Conservation (phyloP, 345 rosid genomes). For the Rhodomyrtus tomentosa region DNA sequence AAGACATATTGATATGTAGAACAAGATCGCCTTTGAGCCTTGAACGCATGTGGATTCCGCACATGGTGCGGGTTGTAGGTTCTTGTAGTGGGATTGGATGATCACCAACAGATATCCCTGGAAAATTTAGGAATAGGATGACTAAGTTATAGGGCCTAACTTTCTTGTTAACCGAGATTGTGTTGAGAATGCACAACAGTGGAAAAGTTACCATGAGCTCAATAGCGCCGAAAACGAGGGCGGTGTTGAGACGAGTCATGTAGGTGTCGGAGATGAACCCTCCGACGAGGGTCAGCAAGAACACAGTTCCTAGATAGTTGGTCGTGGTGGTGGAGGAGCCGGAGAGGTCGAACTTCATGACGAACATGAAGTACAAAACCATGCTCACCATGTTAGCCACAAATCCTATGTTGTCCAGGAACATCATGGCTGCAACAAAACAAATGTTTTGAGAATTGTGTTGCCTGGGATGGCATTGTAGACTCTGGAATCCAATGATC, state of each 20-base stretch:
- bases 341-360: conserved; percentile 16
- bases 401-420: conserved; percentile 19
- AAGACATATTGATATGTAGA: conserved; percentile 10
- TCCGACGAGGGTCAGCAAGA: conserved; percentile 14
- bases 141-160: not conserved
- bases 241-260: conserved; percentile 14
- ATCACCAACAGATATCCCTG: conserved; percentile 15
- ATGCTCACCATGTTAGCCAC: conserved; percentile 21
- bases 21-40: conserved; percentile 9
- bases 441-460: not conserved
- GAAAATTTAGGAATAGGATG: not conserved
- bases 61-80: conserved; percentile 14
- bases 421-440: conserved; percentile 11
- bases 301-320: conserved; percentile 16
- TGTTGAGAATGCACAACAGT: not conserved
- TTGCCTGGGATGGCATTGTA: not conserved
- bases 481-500: not conserved
- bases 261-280: conserved; percentile 18
- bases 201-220: conserved; percentile 6
- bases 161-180: not conserved
- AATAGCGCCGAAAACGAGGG: conserved; percentile 6
- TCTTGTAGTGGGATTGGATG: conserved; percentile 12
- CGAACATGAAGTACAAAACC: conserved; percentile 11
- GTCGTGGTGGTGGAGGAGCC: conserved; percentile 19
- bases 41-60: conserved; percentile 8